Evolutionary conservation across 2,329 filamentous ascomycete genomes (phyloP).

Genomic region (Colletotrichum aenigma): DNA sequence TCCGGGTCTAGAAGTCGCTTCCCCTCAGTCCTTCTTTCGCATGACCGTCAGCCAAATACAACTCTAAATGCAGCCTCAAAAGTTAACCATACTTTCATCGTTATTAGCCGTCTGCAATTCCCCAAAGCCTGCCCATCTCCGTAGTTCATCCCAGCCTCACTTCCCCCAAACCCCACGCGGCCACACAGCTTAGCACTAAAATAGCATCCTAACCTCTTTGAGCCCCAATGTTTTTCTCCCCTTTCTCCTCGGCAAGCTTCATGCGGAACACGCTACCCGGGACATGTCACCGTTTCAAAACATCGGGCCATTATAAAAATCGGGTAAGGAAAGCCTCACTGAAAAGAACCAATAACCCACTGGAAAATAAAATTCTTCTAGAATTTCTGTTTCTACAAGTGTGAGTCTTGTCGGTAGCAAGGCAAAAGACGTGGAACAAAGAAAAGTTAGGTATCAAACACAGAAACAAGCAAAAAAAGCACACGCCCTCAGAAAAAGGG

Average conservation of each 20-base stretch:
- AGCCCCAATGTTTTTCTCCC: background rate
- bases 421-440: no score
- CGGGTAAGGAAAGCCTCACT: background rate
- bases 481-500: background rate
- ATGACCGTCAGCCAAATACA: no score
- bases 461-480: background rate
- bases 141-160: background rate
- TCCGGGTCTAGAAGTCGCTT: no score
- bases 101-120: fast-evolving
- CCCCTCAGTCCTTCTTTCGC: no score
- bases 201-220: background rate
- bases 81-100: background rate
- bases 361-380: background rate
- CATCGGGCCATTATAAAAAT: background rate
- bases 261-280: background rate
- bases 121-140: background rate
- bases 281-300: background rate
- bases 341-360: background rate
- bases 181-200: background rate
- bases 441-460: constrained; percentile 14
- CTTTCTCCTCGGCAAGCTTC: background rate
- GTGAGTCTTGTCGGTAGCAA: background rate
- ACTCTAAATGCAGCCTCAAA: no score
- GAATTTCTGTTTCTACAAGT: background rate
- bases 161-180: background rate